These are phyloP conservation scores for Earliella scabrosa DNA, from an alignment of 1,284 basidiomycete species.

Conservation along the genomic window DNA sequence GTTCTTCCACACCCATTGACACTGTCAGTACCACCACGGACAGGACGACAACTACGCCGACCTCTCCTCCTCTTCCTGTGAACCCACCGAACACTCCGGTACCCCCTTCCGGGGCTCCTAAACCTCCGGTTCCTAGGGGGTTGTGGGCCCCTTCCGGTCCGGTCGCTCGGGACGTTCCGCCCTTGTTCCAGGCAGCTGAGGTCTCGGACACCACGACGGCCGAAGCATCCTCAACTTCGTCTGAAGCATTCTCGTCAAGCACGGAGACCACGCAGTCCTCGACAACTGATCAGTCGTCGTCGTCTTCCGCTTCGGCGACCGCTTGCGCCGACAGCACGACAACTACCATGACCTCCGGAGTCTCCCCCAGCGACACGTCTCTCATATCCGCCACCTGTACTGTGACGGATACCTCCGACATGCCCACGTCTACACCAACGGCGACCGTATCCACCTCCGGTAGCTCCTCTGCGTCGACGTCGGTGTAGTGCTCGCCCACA, in stretches of 20 bases:
- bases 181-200: slow-evolving; percentile 9
- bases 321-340: no score
- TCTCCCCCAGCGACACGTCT: neutral
- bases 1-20: neutral
- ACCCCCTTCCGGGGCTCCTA: neutral
- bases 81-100: slow-evolving; percentile 17
- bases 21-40: neutral
- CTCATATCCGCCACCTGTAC: neutral
- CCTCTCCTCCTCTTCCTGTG: slow-evolving; percentile 6
- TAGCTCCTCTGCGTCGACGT: neutral
- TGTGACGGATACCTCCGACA: neutral
- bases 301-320: no score
- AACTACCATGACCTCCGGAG: no score
- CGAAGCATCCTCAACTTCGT: neutral
- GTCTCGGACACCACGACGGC: slow-evolving; percentile 3
- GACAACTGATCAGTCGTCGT: no score
- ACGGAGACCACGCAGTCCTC: no score
- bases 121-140: neutral
- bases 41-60: neutral
- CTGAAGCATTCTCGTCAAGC: no score
- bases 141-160: neutral
- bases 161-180: slow-evolving; percentile 9
- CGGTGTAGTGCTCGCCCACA: neutral
- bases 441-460: neutral
- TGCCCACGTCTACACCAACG: neutral